Conservation (phyloP, 768 basidiomycete species). For the Zangia roseola region DNA sequence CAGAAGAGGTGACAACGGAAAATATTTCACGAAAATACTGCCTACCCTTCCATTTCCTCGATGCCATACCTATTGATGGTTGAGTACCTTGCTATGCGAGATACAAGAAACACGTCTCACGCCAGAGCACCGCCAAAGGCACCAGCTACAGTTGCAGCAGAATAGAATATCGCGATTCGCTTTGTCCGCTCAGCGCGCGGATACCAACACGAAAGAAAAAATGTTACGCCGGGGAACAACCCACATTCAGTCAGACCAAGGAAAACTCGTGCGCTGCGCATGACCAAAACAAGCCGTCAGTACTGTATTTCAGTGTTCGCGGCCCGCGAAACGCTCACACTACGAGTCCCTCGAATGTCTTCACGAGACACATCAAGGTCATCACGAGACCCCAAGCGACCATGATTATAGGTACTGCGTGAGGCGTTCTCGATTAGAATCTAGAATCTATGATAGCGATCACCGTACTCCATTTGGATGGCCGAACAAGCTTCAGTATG, state of each 20-base stretch:
- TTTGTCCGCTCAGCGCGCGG: constrained; percentile 50
- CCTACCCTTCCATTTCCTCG: constrained; percentile 27
- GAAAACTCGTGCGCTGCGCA: constrained; percentile 32
- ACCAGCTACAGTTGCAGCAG: constrained; percentile 52
- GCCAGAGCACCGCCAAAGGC: constrained; percentile 45
- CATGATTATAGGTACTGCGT: constrained; percentile 34
- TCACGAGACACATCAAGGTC: constrained; percentile 31
- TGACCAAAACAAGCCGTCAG: background rate
- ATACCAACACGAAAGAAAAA: constrained; percentile 53
- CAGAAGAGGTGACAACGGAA: background rate
- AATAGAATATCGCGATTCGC: constrained; percentile 58
- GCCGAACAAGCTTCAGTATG: constrained; percentile 23
- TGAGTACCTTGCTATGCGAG: background rate
- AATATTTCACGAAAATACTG: constrained; percentile 15
- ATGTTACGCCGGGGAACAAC: constrained; percentile 35
- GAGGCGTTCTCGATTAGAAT: constrained; percentile 1
- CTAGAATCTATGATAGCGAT: background rate
- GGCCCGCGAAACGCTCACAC: constrained; percentile 18
- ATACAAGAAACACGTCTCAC: constrained; percentile 20
- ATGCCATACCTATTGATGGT: constrained; percentile 29
- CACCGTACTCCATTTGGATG: constrained; percentile 27
- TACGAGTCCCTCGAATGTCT: constrained; percentile 23
- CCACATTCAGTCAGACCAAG: constrained; percentile 45
- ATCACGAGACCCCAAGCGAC: constrained; percentile 31
- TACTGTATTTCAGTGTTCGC: too few relatives aligned